phyloP scores from a whole-genome alignment of 306 rosid genomes.

The Senna siamea region DNA sequence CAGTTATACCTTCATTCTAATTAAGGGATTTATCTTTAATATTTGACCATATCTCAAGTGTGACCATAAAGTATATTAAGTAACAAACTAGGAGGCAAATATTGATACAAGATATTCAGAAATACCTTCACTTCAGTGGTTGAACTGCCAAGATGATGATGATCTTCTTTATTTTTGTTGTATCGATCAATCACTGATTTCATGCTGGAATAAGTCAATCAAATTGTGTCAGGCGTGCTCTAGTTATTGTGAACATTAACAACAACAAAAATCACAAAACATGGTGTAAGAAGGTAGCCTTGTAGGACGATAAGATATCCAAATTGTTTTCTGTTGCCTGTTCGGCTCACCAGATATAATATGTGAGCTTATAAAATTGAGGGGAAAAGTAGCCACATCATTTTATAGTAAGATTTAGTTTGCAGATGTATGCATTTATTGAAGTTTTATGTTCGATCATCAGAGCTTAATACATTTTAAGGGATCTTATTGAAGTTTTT shows the following conservation, averaged over 20 bases:
- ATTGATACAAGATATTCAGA: constrained; percentile 1
- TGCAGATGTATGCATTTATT: too few species aligned
- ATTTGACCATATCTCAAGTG: neutral
- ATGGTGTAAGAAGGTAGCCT: too few species aligned
- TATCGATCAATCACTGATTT: constrained; percentile 78
- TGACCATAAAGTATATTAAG: neutral
- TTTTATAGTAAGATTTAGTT: too few species aligned
- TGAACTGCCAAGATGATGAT: constrained; percentile 54
- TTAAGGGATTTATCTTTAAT: neutral
- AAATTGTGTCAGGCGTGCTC: constrained; percentile 39
- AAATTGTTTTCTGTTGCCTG: too few species aligned
- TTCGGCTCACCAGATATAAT: too few species aligned
- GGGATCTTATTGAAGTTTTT: too few species aligned
- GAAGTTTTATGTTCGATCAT: too few species aligned
- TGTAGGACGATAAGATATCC: too few species aligned
- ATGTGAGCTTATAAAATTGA: too few species aligned
- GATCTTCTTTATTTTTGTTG: constrained; percentile 76
- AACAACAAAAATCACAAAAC: neutral
- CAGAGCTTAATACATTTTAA: too few species aligned
- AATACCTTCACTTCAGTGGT: constrained; percentile 71
- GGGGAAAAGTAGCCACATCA: too few species aligned
- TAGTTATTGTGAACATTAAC: constrained; percentile 13
- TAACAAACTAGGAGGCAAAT: neutral
- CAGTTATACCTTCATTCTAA: neutral
- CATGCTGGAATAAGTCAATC: constrained; percentile 63